phyloP scores from a whole-genome alignment of 1,139 yeast genomes.

The Candida sp. region DNA sequence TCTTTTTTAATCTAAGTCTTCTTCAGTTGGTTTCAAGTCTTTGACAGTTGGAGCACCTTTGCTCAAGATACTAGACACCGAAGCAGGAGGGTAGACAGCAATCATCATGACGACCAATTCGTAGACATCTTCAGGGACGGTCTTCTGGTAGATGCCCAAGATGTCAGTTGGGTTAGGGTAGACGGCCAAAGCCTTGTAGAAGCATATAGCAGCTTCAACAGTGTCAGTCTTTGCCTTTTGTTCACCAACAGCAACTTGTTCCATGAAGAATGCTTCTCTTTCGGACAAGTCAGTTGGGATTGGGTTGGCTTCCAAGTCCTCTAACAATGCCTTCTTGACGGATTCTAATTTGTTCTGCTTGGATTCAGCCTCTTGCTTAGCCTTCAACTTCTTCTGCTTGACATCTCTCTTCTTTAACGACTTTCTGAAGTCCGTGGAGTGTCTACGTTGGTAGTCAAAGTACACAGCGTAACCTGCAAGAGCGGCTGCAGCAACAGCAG shows the following conservation, averaged over 20 bases:
- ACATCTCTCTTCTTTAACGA: slow-evolving; percentile 65
- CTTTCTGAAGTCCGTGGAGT: slow-evolving; percentile 80
- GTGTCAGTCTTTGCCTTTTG: slow-evolving; percentile 62
- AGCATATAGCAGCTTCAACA: slow-evolving; percentile 82
- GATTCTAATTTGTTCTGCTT: slow-evolving; percentile 64
- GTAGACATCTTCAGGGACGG: slow-evolving; percentile 80
- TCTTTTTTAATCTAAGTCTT: slow-evolving; percentile 39
- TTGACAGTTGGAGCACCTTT: slow-evolving; percentile 23
- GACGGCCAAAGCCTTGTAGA: slow-evolving; percentile 93
- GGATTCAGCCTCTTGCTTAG: slow-evolving; percentile 59
- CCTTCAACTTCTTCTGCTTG: slow-evolving; percentile 61
- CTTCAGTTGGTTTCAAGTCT: slow-evolving; percentile 33
- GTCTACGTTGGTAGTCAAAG: slow-evolving; percentile 93
- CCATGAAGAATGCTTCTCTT: slow-evolving; percentile 79
- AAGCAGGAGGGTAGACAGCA: slow-evolving; percentile 87
- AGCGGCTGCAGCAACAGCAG: slow-evolving; percentile 59
- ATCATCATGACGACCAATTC: slow-evolving; percentile 88
- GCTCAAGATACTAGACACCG: slow-evolving; percentile 72
- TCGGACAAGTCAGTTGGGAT: slow-evolving; percentile 73
- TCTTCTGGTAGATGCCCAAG: slow-evolving; percentile 86
- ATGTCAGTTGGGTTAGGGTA: slow-evolving; percentile 96
- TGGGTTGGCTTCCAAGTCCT: slow-evolving; percentile 71
- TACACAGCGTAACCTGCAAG: slow-evolving; percentile 79
- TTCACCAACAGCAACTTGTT: slow-evolving; percentile 87
- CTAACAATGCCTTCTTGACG: slow-evolving; percentile 63